These are phyloP conservation scores for Aspergillus diversus DNA, from an alignment of 495 filamentous ascomycete species.

Conservation along the genomic window DNA sequence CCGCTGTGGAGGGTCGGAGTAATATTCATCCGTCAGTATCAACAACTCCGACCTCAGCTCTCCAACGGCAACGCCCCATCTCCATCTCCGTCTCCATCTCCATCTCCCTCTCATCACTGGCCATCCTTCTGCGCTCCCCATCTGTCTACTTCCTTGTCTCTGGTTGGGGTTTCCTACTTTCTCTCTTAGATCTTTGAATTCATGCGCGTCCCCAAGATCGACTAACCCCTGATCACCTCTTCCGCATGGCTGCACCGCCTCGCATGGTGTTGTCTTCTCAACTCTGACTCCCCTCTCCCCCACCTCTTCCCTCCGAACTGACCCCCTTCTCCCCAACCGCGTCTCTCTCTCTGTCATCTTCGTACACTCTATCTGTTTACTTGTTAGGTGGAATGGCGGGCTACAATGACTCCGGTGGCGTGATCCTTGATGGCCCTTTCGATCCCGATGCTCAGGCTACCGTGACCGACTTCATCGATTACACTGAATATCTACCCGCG, in stretches of 20 bases:
- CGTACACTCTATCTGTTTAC: constrained; percentile 25
- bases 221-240: not conserved
- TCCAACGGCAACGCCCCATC: not conserved
- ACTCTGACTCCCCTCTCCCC: constrained; percentile 18
- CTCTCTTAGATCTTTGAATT: not conserved
- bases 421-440: constrained; percentile 53
- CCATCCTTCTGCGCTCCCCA: not conserved
- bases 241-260: constrained; percentile 27
- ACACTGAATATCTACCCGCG: constrained; percentile 93
- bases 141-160: not conserved
- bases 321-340: constrained; percentile 17
- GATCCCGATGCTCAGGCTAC: constrained; percentile 95
- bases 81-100: not conserved
- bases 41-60: not conserved
- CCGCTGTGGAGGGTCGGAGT: not conserved
- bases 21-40: not conserved
- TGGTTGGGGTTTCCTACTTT: not conserved
- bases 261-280: constrained; percentile 25
- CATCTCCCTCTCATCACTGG: not conserved
- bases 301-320: constrained; percentile 18
- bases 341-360: constrained; percentile 16
- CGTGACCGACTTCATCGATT: constrained; percentile 94
- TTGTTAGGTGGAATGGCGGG: constrained; percentile 35
- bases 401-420: constrained; percentile 48
- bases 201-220: not conserved